Percentiles rank a stretch among this genome's conserved stretches.
These are phyloP conservation scores for Phaeophleospora eucalypticola DNA, from an alignment of 2,329 filamentous ascomycete genomes.

Conservation along the genomic window DNA sequence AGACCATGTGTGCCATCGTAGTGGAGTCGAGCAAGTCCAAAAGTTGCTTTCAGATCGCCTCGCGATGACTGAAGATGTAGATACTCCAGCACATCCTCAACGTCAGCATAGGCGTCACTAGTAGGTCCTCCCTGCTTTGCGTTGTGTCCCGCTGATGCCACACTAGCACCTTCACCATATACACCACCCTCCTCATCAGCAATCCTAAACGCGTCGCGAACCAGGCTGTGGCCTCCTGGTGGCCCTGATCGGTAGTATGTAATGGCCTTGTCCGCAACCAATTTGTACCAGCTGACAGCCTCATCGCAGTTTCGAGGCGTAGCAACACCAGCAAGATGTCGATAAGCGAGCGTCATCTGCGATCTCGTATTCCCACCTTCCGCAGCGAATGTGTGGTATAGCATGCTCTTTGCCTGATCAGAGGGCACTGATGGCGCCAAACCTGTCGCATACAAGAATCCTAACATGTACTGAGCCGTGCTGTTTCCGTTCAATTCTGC, in stretches of 20 bases:
- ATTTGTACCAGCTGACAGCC: conserved; percentile 84
- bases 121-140: conserved; percentile 68
- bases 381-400: conserved; percentile 94
- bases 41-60: conserved; percentile 81
- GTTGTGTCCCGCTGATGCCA: conserved; percentile 78
- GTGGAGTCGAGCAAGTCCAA: conserved; percentile 78
- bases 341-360: conserved; percentile 89
- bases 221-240: conserved; percentile 76
- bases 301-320: conserved; percentile 80
- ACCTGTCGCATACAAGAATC: conserved; percentile 91
- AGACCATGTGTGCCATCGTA: conserved; percentile 80
- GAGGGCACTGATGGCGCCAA: conserved; percentile 74
- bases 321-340: conserved; percentile 80
- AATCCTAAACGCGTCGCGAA: conserved; percentile 75
- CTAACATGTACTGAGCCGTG: conserved; percentile 93
- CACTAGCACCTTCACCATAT: conserved; percentile 92
- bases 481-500: conserved; percentile 76
- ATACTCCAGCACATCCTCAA: conserved; percentile 94
- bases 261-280: conserved; percentile 89
- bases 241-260: conserved; percentile 83
- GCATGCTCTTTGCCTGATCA: conserved; percentile 84
- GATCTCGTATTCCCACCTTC: conserved; percentile 76
- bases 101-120: conserved; percentile 76
- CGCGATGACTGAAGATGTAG: conserved; percentile 85
- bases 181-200: conserved; percentile 88